These are phyloP conservation scores for Neonectria hederae DNA, from an alignment of 2,329 filamentous ascomycete genomes.

Conservation along the genomic window DNA sequence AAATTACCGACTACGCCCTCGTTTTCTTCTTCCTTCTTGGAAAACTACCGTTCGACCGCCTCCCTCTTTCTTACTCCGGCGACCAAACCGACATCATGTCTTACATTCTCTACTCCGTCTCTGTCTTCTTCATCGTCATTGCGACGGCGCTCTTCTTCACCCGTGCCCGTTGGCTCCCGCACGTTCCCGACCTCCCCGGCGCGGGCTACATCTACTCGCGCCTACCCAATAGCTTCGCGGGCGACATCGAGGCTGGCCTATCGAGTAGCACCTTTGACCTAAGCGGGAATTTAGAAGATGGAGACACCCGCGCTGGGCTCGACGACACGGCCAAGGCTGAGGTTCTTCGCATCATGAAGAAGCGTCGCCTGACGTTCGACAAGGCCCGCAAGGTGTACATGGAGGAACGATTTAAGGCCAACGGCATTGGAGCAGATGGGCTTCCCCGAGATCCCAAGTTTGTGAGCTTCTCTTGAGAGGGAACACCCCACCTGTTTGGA, in stretches of 20 bases:
- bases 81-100: conserved; percentile 63
- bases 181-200: conserved; percentile 69
- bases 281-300: conserved; percentile 78
- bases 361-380: conserved; percentile 82
- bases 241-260: conserved; percentile 88
- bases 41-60: not conserved
- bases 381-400: conserved; percentile 88
- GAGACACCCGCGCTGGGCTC: conserved; percentile 82
- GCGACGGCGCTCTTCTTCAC: conserved; percentile 84
- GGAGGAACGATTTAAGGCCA: conserved; percentile 84
- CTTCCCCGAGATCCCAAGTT: conserved; percentile 92
- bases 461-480: conserved; percentile 75
- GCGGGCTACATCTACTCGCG: conserved; percentile 77
- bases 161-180: conserved; percentile 78
- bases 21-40: not conserved
- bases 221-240: conserved; percentile 79
- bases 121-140: conserved; percentile 74
- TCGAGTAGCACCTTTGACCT: conserved; percentile 87
- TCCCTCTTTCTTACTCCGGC: not conserved
- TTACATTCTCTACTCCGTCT: conserved; percentile 82
- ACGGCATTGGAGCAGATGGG: conserved; percentile 90
- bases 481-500: not conserved
- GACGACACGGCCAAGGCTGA: conserved; percentile 84
- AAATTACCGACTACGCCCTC: not conserved
- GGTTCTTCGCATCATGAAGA: conserved; percentile 91